These are phyloP conservation scores for Termitomyces sp. DNA, from an alignment of 1,284 basidiomycete species.

Conservation along the genomic window DNA sequence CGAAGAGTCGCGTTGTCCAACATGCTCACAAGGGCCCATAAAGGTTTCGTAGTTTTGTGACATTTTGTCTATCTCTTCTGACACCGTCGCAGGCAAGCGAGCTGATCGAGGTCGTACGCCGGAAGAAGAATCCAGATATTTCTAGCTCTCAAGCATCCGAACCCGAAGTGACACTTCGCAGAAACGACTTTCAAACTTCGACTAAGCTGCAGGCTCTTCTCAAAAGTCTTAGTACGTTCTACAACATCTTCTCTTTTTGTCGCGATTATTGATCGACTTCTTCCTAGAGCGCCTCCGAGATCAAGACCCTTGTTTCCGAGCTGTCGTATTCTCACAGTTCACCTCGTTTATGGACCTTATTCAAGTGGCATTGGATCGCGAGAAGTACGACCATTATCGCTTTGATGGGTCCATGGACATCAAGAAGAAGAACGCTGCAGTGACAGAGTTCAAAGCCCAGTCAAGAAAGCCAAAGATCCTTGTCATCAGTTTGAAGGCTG, in stretches of 20 bases:
- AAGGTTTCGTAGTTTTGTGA: constrained; percentile 34
- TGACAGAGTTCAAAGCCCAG: constrained; percentile 69
- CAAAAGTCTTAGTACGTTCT: constrained; percentile 54
- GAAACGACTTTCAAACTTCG: constrained; percentile 82
- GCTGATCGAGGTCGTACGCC: constrained; percentile 59
- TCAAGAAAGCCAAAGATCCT: constrained; percentile 73
- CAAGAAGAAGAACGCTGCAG: constrained; percentile 72
- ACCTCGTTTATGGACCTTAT: constrained; percentile 83
- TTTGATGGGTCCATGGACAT: constrained; percentile 94
- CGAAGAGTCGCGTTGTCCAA: constrained; percentile 69
- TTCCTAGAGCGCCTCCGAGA: constrained; percentile 52
- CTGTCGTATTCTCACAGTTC: constrained; percentile 87
- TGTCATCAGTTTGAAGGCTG: constrained; percentile 88
- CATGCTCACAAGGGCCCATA: constrained; percentile 63
- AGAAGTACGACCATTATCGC: constrained; percentile 72
- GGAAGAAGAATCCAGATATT: constrained; percentile 23
- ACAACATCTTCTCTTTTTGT: constrained; percentile 1
- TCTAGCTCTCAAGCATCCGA: constrained; percentile 37
- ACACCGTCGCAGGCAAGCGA: constrained; percentile 44
- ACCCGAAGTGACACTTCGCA: constrained; percentile 54
- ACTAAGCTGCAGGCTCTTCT: constrained; percentile 82
- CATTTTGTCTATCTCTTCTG: background rate
- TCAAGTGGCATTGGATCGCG: constrained; percentile 70
- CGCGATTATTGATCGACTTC: background rate
- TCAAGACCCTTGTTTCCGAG: constrained; percentile 76